Conservation (phyloP, 345 rosid species). For the Pseudoturritis turrita region DNA sequence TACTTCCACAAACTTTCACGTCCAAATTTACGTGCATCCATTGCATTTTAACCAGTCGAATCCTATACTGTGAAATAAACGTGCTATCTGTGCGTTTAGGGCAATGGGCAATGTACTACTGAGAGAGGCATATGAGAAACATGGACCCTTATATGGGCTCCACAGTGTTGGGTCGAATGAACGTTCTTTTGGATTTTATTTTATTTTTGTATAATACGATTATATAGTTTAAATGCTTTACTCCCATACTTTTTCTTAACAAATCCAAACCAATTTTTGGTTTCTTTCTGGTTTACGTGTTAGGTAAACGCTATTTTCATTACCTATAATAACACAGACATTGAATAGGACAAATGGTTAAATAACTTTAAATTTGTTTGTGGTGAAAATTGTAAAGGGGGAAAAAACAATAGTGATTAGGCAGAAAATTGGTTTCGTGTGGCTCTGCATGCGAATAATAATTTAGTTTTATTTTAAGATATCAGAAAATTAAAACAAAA, state of each 20-base stretch:
- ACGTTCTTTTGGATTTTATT: background rate
- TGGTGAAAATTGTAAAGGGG: background rate
- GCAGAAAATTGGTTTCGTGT: background rate
- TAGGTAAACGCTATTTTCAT: slow-evolving; percentile 16
- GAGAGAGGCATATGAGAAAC: background rate
- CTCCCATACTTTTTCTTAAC: background rate
- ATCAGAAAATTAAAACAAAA: background rate
- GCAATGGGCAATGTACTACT: background rate
- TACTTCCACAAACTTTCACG: too few relatives aligned
- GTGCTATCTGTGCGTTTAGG: background rate
- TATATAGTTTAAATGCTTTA: background rate
- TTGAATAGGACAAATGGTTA: background rate
- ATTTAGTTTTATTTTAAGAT: background rate
- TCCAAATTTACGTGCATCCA: too few relatives aligned
- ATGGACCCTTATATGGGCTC: background rate
- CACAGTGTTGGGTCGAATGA: background rate
- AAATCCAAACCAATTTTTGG: background rate
- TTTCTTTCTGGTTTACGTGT: background rate
- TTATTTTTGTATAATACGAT: too few relatives aligned
- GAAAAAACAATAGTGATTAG: background rate
- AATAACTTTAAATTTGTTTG: slow-evolving; percentile 9
- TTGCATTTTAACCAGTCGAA: too few relatives aligned
- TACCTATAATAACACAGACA: slow-evolving; percentile 13
- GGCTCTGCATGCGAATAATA: background rate
- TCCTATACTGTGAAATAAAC: too few relatives aligned